phyloP scores from a whole-genome alignment of 768 basidiomycete genomes.

The Mycena rosella region DNA sequence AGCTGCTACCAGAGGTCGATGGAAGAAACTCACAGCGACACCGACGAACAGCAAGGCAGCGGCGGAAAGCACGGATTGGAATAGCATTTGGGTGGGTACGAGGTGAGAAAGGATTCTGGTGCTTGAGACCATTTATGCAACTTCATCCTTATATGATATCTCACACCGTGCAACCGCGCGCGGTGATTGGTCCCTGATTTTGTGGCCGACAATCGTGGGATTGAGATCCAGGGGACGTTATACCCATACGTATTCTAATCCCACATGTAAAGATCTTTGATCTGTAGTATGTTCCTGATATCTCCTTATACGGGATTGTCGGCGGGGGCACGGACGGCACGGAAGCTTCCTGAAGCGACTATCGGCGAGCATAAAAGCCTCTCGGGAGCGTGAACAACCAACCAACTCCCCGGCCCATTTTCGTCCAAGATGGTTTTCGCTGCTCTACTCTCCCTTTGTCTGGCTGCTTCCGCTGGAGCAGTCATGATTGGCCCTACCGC shows the following conservation, averaged over 20 bases:
- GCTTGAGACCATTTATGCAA: not conserved
- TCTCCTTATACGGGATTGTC: no score
- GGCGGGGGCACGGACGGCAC: no score
- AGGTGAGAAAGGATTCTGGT: not conserved
- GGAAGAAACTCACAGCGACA: constrained; percentile 6
- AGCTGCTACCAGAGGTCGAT: no score
- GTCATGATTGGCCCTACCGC: constrained; percentile 22
- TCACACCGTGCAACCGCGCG: no score
- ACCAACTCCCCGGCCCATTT: constrained; percentile 4
- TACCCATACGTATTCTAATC: not conserved
- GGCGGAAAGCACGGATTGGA: constrained; percentile 7
- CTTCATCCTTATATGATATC: constrained; percentile 3
- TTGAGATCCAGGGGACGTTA: not conserved
- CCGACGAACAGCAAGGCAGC: not conserved
- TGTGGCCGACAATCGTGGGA: constrained; percentile 28
- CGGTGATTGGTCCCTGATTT: not conserved
- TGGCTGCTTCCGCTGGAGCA: constrained; percentile 1
- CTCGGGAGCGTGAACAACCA: not conserved
- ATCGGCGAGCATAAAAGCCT: constrained; percentile 6
- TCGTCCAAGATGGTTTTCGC: constrained; percentile 17
- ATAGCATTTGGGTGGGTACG: constrained; percentile 12
- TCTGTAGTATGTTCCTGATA: constrained; percentile 7
- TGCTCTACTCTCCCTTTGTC: constrained; percentile 15
- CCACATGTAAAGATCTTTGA: constrained; percentile 6
- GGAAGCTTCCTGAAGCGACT: not conserved